Evolutionary conservation across 2,329 filamentous ascomycete genomes (phyloP).

Genomic region (Metarhizium rileyi): DNA sequence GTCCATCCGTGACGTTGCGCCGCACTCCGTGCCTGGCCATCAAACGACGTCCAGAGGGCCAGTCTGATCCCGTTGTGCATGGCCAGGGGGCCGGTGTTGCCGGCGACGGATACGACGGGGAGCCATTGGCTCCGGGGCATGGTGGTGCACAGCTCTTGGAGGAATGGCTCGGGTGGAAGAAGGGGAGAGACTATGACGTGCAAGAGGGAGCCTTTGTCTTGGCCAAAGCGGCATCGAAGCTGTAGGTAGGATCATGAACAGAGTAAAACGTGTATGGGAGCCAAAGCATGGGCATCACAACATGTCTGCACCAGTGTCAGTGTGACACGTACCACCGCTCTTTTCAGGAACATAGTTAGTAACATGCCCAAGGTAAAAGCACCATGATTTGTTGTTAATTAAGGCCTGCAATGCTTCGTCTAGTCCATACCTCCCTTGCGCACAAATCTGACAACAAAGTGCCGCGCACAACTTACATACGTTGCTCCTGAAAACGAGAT

Average conservation of each 20-base stretch:
- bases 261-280: background rate
- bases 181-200: constrained; percentile 61
- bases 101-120: constrained; percentile 57
- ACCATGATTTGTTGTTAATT: background rate
- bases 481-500: background rate
- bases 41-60: constrained; percentile 28
- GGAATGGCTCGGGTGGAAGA: constrained; percentile 70
- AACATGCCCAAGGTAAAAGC: background rate
- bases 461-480: background rate
- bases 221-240: constrained; percentile 21
- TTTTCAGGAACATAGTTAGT: too few relatives aligned
- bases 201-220: constrained; percentile 51
- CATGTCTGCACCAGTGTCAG: background rate
- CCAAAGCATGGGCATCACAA: background rate
- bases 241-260: constrained; percentile 13
- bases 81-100: constrained; percentile 58
- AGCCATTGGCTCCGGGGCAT: constrained; percentile 51
- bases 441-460: background rate
- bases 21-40: constrained; percentile 61
- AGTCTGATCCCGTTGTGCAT: constrained; percentile 25
- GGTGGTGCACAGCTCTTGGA: constrained; percentile 62
- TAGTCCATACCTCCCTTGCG: background rate
- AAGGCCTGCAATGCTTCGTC: constrained; percentile 1
- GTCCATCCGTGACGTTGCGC: constrained; percentile 59
- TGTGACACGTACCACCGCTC: too few relatives aligned